Percentiles rank a stretch among this genome's conserved stretches.
Evolutionary conservation across 495 filamentous ascomycete species (phyloP).

Genomic region (Penicillium pulvis): DNA sequence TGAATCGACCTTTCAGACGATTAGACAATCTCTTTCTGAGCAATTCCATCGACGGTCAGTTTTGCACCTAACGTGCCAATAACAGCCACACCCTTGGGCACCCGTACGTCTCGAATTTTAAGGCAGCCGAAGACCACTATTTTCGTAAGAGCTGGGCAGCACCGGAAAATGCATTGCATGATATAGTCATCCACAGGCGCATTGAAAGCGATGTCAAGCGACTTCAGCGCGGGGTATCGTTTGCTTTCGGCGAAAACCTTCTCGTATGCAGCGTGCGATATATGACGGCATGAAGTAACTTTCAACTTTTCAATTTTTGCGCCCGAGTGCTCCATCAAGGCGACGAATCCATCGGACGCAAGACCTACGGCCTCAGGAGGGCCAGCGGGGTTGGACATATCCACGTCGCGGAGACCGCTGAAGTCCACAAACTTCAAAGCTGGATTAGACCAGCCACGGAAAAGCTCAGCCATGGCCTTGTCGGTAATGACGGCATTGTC

Average conservation of each 20-base stretch:
- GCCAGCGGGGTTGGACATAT: constrained; percentile 65
- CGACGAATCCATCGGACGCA: constrained; percentile 69
- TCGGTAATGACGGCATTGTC: constrained; percentile 75
- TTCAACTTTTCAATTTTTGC: constrained; percentile 61
- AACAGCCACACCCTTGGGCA: constrained; percentile 72
- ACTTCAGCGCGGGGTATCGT: constrained; percentile 63
- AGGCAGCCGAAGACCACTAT: constrained; percentile 85
- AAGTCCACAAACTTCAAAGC: constrained; percentile 70
- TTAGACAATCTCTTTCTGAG: constrained; percentile 23
- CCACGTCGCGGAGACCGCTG: constrained; percentile 70
- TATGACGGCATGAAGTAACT: constrained; percentile 77
- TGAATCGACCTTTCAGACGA: not conserved
- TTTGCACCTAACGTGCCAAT: constrained; percentile 55
- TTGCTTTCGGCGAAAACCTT: constrained; percentile 64
- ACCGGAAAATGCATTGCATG: constrained; percentile 69
- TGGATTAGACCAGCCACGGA: constrained; percentile 72
- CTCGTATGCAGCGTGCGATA: constrained; percentile 66
- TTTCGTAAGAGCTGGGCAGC: constrained; percentile 71
- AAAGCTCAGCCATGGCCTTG: constrained; percentile 67
- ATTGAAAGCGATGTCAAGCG: constrained; percentile 79
- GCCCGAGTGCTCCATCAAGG: constrained; percentile 85
- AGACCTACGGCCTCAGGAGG: constrained; percentile 63
- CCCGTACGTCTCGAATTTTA: constrained; percentile 65
- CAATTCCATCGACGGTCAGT: constrained; percentile 53
- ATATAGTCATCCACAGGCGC: constrained; percentile 73